phyloP scores from a whole-genome alignment of 192 early-diverging fungal genomes.

The Backusella parvicylindrica region DNA sequence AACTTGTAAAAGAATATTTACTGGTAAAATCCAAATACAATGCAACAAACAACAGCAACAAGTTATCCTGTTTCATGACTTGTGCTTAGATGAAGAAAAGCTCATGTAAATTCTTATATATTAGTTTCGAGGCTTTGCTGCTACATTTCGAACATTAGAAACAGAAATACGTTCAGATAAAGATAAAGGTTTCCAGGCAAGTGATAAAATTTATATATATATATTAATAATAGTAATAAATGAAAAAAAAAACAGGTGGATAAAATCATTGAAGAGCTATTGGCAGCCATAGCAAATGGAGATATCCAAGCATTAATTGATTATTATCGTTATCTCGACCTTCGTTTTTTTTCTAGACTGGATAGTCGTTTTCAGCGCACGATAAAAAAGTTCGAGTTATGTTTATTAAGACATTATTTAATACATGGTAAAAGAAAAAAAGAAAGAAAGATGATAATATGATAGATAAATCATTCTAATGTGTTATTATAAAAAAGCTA shows the following conservation, averaged over 20 bases:
- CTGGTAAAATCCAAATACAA: conserved; percentile 37
- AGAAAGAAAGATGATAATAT: not conserved
- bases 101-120: not conserved
- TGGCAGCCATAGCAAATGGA: conserved; percentile 40
- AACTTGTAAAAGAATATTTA: conserved; percentile 64
- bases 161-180: conserved; percentile 50
- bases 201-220: not conserved
- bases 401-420: conserved; percentile 57
- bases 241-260: conserved; percentile 39
- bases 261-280: conserved; percentile 61
- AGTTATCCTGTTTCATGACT: too few relatives aligned
- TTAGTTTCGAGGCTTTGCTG: conserved; percentile 62
- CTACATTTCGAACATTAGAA: conserved; percentile 55
- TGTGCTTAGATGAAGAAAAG: not conserved
- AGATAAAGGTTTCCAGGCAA: conserved; percentile 59
- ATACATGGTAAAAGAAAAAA: conserved; percentile 44
- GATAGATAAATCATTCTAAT: not conserved
- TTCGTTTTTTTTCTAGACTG: conserved; percentile 60
- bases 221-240: not conserved
- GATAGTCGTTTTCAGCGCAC: conserved; percentile 53
- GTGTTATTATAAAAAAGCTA: conserved; percentile 33
- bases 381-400: conserved; percentile 58
- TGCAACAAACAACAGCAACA: not conserved
- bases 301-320: conserved; percentile 51
- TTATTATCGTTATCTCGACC: conserved; percentile 60